Base-by-base conservation (phyloP, 73 alveolate species). In the Durusdinium trenchii region DNA sequence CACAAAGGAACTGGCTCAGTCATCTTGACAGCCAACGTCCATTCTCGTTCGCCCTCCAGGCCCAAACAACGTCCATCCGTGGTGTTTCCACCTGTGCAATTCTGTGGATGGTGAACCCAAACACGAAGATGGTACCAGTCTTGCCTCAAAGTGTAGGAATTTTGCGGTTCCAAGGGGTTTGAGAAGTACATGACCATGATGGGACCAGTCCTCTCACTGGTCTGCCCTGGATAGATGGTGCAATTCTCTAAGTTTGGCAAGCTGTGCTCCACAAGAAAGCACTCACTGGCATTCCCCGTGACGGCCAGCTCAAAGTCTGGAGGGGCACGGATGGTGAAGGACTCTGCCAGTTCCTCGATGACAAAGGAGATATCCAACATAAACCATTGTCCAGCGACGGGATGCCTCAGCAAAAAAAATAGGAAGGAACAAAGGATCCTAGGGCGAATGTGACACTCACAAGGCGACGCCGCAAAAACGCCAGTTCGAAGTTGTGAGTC, bases 191-290 rank as follows among this genome's bases (percentile, higher is more conserved):
- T 48, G 52, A 52, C 76, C 28, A 84, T 51, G 78, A 84, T 50
- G 76, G 94, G 94, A 48, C 94, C 94, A 18, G 94, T 84, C 78
- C n/a, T 84, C 35, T 51, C 76, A 51, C 78, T 51, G 54, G 94
- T 84, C 20, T 84, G 94, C 14, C 94, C 94, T 6, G 94, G 94
- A 51, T 84, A 84, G 30, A 84, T 75, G 40, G 94, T 84, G 54
- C 94, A 84, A 43, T 84, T 84, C 94, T 84, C 94, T 42, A 84
- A 51, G 76, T 84, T 84, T 7, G 94, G 76, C 94, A 84, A 51
- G 94, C 76, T 51, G 64, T 84, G 94, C 75, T 84, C 94, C 51
- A 52, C 94, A 73, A 84, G 75, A 52, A 84, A 84, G 94, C 94
- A 84, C 52, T 84, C 94, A 23, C 78, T 52, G 4, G n/a, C 36